These are phyloP conservation scores for Triadica sebifera DNA, from an alignment of 345 rosid genomes.

Conservation along the genomic window DNA sequence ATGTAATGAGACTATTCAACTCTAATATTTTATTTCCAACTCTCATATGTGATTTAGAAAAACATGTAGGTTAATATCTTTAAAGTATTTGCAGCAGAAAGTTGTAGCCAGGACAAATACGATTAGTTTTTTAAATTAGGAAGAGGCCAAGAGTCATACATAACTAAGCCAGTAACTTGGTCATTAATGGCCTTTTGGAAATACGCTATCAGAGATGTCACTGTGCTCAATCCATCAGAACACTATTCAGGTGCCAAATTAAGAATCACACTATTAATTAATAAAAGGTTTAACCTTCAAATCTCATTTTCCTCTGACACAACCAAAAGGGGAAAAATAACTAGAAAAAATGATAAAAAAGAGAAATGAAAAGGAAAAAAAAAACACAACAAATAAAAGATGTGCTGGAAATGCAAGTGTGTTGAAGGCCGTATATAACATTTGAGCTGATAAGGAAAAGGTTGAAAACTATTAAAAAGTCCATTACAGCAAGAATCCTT, in stretches of 20 bases:
- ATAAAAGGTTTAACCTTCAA: conserved; percentile 39
- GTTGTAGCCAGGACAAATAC: no score
- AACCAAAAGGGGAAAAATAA: conserved; percentile 14
- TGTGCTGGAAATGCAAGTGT: conserved; percentile 9
- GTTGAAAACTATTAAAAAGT: conserved; percentile 24
- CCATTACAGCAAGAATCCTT: conserved; percentile 25
- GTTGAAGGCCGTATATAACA: neutral
- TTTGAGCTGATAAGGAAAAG: conserved; percentile 21
- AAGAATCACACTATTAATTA: conserved; percentile 54
- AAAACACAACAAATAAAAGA: conserved; percentile 19
- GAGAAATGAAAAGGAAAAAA: conserved; percentile 24
- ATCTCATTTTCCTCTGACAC: conserved; percentile 43
- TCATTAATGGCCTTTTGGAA: neutral
- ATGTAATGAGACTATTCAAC: neutral
- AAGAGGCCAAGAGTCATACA: neutral
- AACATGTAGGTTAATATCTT: neutral
- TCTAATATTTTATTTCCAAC: no score
- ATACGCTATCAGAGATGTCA: neutral
- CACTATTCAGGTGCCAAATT: conserved; percentile 60
- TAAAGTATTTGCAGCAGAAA: neutral
- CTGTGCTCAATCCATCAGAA: conserved; percentile 21
- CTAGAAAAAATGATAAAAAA: conserved; percentile 20
- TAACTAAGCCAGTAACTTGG: neutral
- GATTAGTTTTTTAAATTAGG: neutral
- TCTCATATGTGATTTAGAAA: neutral